Percentiles rank a stretch among this genome's conserved stretches.
Evolutionary conservation across 768 basidiomycete species (phyloP).

Genomic region (Trametopsis cervina): DNA sequence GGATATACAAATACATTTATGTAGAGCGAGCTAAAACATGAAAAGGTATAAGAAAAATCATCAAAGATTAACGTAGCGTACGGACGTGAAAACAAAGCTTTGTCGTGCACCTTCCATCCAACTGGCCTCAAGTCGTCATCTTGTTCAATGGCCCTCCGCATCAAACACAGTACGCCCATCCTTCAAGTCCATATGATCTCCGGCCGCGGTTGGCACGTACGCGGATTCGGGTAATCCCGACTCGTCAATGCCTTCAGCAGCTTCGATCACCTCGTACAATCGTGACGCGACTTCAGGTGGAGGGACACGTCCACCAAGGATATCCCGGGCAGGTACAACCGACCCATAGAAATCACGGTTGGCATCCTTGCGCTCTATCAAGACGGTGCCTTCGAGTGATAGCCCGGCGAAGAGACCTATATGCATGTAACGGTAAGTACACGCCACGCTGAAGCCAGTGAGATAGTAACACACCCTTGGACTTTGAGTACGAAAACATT

Average conservation of each 20-base stretch:
- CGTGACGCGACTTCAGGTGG: constrained; percentile 94
- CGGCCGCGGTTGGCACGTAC: constrained; percentile 65
- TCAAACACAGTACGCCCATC: constrained; percentile 64
- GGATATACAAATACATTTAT: not conserved
- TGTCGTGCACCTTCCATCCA: not conserved
- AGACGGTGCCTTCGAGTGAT: constrained; percentile 87
- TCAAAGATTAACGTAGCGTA: not conserved
- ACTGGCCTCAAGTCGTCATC: too few relatives aligned
- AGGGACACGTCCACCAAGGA: constrained; percentile 89
- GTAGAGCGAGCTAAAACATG: not conserved
- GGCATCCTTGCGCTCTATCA: constrained; percentile 94
- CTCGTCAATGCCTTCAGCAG: constrained; percentile 91
- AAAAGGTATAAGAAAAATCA: not conserved
- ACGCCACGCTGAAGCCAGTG: constrained; percentile 27
- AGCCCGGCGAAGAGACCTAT: constrained; percentile 87
- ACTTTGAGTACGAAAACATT: constrained; percentile 97
- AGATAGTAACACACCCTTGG: constrained; percentile 59
- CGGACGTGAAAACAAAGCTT: not conserved
- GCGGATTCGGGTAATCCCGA: constrained; percentile 67
- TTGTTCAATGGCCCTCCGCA: constrained; percentile 45
- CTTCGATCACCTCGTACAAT: constrained; percentile 95
- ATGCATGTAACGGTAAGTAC: not conserved
- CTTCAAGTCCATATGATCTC: constrained; percentile 47
- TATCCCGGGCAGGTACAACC: constrained; percentile 79
- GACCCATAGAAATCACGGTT: constrained; percentile 97